These are phyloP conservation scores for Aspergillus caelatus DNA, from an alignment of 2,329 filamentous ascomycete species.

Conservation along the genomic window DNA sequence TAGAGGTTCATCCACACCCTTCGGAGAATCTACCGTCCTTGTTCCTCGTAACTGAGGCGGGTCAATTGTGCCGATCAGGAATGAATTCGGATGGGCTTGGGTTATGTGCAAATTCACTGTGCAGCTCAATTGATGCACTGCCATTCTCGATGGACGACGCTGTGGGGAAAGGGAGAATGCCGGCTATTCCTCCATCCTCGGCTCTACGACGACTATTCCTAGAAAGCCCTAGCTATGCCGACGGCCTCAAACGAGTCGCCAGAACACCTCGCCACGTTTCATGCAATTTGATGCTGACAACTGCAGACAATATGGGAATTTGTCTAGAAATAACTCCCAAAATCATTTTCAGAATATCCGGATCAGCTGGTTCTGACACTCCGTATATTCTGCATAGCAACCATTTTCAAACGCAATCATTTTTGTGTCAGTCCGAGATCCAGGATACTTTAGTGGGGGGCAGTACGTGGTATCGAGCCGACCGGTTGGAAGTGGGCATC, in stretches of 20 bases:
- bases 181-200: background rate
- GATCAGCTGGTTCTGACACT: background rate
- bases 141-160: background rate
- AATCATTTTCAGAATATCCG: background rate
- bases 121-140: background rate
- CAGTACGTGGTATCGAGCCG: background rate
- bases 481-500: background rate
- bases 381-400: background rate
- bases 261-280: background rate
- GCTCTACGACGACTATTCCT: background rate
- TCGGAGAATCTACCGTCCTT: background rate
- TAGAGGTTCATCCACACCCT: background rate
- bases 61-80: background rate
- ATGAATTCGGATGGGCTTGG: background rate
- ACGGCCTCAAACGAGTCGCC: background rate
- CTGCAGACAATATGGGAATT: background rate
- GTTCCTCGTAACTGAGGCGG: background rate
- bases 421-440: background rate
- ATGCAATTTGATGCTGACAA: background rate
- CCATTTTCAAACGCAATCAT: background rate
- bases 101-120: background rate
- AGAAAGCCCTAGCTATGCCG: background rate
- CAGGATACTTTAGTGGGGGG: background rate
- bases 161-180: background rate
- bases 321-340: background rate